Evolutionary conservation across 164 flowering plant species (phyloP).

Genomic region (Piper betle): DNA sequence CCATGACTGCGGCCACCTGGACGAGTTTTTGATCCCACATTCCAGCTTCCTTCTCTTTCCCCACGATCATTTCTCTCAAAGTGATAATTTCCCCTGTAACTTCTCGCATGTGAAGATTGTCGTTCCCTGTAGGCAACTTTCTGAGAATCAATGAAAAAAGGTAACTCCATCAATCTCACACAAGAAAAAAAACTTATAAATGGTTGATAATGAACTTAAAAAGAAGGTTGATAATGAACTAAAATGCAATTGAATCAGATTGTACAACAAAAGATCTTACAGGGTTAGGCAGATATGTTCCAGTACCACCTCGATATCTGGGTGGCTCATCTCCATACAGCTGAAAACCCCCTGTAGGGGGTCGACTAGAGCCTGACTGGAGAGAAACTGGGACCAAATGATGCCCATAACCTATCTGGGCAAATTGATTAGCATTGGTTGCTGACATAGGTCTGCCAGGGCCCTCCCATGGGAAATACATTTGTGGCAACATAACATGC

Average conservation of each 20-base stretch:
- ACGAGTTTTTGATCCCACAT: conserved; percentile 42
- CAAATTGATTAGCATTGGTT: conserved; percentile 38
- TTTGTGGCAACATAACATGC: conserved; percentile 60
- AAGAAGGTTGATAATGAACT: not conserved
- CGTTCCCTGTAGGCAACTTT: conserved; percentile 59
- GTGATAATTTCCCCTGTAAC: conserved; percentile 42
- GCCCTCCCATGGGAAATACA: conserved; percentile 78
- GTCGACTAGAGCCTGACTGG: conserved; percentile 56
- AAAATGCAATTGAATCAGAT: conserved; percentile 1
- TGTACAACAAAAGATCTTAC: conserved; percentile 32
- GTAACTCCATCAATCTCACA: not conserved
- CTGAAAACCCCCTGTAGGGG: conserved; percentile 56
- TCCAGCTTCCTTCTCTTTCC: conserved; percentile 90
- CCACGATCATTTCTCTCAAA: conserved; percentile 56
- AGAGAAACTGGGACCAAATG: conserved; percentile 61
- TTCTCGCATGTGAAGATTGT: conserved; percentile 45
- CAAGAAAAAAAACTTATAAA: not conserved
- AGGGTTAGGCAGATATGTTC: conserved; percentile 94
- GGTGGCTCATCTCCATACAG: conserved; percentile 66
- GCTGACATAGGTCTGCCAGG: conserved; percentile 80
- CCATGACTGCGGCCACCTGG: conserved; percentile 44
- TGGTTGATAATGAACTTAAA: not conserved
- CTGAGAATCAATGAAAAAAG: conserved; percentile 23
- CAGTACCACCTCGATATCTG: conserved; percentile 92
- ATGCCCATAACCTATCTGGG: conserved; percentile 60